These are phyloP conservation scores for Cylindrodendrum hubeiense DNA, from an alignment of 2,329 filamentous ascomycete genomes.

Conservation along the genomic window DNA sequence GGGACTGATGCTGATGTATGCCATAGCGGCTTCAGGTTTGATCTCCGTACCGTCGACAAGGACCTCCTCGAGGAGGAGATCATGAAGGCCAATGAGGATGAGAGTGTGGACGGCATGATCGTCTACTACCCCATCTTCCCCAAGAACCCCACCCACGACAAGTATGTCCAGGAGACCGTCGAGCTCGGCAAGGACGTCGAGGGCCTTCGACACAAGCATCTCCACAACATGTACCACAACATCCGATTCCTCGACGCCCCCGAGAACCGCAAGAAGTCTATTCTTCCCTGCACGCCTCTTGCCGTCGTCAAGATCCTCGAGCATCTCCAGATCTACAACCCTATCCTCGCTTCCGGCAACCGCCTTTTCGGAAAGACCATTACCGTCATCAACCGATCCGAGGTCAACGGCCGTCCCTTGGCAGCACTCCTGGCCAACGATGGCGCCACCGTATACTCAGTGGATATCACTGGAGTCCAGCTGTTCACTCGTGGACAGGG, in stretches of 20 bases:
- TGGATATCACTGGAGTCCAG: constrained; percentile 92
- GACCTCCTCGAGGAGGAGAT: constrained; percentile 92
- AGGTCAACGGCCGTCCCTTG: constrained; percentile 93
- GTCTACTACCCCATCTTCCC: constrained; percentile 98
- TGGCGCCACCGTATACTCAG: constrained; percentile 93
- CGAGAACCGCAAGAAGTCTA: constrained; percentile 84
- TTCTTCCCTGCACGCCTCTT: constrained; percentile 94
- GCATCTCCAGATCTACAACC: constrained; percentile 96
- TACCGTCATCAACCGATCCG: constrained; percentile 95
- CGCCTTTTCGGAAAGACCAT: constrained; percentile 93
- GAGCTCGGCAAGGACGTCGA: constrained; percentile 94
- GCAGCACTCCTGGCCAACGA: constrained; percentile 96
- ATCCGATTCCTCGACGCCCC: constrained; percentile 90
- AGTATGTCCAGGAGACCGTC: constrained; percentile 95
- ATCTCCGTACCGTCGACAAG: constrained; percentile 85
- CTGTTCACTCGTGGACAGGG: constrained; percentile 92
- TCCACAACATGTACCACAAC: constrained; percentile 99
- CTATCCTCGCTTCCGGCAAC: constrained; percentile 92
- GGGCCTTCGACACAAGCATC: constrained; percentile 91
- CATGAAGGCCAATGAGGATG: constrained; percentile 84
- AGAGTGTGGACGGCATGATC: constrained; percentile 86
- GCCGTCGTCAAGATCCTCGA: constrained; percentile 98
- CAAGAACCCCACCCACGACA: constrained; percentile 84
- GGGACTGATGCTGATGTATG: constrained; percentile 38
- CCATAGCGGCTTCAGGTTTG: constrained; percentile 86